Evolutionary conservation across 139 green algal species (phyloP), one percentile per base, ranked within the genome.

Genomic region (Tetraselmis striata): DNA sequence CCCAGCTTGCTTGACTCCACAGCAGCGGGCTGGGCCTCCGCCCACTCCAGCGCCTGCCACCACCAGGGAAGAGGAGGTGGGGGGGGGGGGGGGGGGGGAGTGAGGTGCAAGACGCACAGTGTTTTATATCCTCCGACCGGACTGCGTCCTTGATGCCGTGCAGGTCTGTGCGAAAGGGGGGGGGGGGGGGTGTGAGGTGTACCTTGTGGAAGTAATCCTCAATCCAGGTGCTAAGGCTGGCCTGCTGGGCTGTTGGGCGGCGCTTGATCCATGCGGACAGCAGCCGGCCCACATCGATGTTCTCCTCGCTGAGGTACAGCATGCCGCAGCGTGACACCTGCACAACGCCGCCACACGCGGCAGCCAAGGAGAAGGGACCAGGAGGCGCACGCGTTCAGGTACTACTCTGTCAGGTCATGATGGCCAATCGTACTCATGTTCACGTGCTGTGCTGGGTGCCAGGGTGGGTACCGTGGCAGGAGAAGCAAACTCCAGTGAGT

Each of bases 391-490:
- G n/a, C n/a, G n/a, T n/a, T n/a, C n/a, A n/a, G n/a, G n/a, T n/a
- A n/a, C n/a, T n/a, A n/a, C n/a, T n/a, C n/a, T n/a, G n/a, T n/a
- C n/a, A n/a, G n/a, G n/a, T n/a, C n/a, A n/a, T n/a, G n/a, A n/a
- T n/a, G 58, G 58, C 58, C 18, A 74, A 23, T 18, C 58, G 58
- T n/a, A 74, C 18, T 74, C 23, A 23, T n/a, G 58, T n/a, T 74
- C 58, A 23, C 58, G 58, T 74, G 18, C 23, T 74, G 23, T 74
- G 18, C 18, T 18, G 58, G 58, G 58, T n/a, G 23, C n/a, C n/a
- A n/a, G n/a, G n/a, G n/a, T n/a, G 0, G 89, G 94, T n/a, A 97
- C 88, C 0, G 94, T 97, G 29, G 94, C 93, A 2, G 93, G 94
- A 1, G 93, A 95, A 0, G 94, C 94, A 86, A 92, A 95, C 59